These are phyloP conservation scores for Nidularia pulvinata DNA, from an alignment of 768 basidiomycete genomes.

Conservation along the genomic window DNA sequence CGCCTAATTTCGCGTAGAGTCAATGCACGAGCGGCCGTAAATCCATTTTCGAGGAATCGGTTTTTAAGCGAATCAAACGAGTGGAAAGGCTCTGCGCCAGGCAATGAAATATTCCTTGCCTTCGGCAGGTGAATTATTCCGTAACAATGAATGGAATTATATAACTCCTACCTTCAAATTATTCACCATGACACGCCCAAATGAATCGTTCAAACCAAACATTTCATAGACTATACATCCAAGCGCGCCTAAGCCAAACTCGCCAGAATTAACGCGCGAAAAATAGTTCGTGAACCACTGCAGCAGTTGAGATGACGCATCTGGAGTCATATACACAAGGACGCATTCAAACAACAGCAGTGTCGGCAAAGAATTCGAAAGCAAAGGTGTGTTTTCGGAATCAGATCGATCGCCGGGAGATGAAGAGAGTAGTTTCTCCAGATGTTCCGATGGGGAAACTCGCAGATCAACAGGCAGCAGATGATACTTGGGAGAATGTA, in stretches of 20 bases:
- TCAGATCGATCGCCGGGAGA: constrained; percentile 6
- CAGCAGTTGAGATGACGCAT: constrained; percentile 56
- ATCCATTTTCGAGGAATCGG: constrained; percentile 62
- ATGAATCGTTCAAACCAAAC: constrained; percentile 85
- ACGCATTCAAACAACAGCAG: constrained; percentile 94
- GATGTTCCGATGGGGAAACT: constrained; percentile 42
- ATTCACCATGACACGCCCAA: constrained; percentile 90
- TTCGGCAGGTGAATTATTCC: constrained; percentile 21
- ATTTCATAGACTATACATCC: constrained; percentile 88
- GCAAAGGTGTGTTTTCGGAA: constrained; percentile 22
- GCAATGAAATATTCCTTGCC: constrained; percentile 73
- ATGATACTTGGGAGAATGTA: constrained; percentile 60
- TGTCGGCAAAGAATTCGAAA: constrained; percentile 72
- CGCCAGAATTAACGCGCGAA: constrained; percentile 14
- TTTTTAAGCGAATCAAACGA: constrained; percentile 47
- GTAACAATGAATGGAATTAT: not conserved
- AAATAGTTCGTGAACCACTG: constrained; percentile 73
- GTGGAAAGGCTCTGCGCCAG: constrained; percentile 67
- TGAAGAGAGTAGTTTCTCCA: constrained; percentile 36
- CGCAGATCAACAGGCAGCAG: constrained; percentile 83
- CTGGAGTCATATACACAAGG: constrained; percentile 80
- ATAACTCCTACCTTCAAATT: constrained; percentile 69
- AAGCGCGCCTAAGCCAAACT: constrained; percentile 25
- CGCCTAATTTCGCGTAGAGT: constrained; percentile 72
- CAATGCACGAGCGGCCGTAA: constrained; percentile 51